Percentiles rank a stretch among this genome's conserved stretches.
phyloP scores from a whole-genome alignment of 2,329 filamentous ascomycete genomes.

The Neonectria faginata region DNA sequence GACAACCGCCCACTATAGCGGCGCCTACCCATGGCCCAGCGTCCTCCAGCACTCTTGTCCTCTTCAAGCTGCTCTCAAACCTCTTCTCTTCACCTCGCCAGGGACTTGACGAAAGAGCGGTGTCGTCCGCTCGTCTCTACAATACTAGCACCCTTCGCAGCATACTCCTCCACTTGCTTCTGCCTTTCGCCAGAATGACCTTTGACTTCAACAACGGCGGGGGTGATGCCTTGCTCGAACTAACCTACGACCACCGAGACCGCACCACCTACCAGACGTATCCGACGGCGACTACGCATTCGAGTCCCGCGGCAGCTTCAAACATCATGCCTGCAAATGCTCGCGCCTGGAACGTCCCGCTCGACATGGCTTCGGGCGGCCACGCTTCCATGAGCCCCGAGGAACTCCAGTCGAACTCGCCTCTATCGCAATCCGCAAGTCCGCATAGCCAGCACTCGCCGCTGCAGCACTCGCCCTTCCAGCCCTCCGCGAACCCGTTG shows the following conservation, averaged over 20 bases:
- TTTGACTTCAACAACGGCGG: slow-evolving; percentile 70
- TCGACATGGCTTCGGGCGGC: slow-evolving; percentile 63
- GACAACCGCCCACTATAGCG: slow-evolving; percentile 45
- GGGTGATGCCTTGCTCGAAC: slow-evolving; percentile 71
- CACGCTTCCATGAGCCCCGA: slow-evolving; percentile 64
- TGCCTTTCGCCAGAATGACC: slow-evolving; percentile 60
- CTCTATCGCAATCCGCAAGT: slow-evolving; percentile 64
- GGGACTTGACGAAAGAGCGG: slow-evolving; percentile 58
- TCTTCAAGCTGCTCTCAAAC: slow-evolving; percentile 46
- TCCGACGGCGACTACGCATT: slow-evolving; percentile 46
- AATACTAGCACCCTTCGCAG: slow-evolving; percentile 51
- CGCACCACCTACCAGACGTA: slow-evolving; percentile 57
- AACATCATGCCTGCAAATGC: slow-evolving; percentile 52
- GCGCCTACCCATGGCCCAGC: slow-evolving; percentile 42
- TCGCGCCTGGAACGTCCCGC: slow-evolving; percentile 62
- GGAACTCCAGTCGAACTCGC: slow-evolving; percentile 61
- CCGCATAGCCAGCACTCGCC: slow-evolving; percentile 63
- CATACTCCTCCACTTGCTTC: slow-evolving; percentile 48
- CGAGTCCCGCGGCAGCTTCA: slow-evolving; percentile 49
- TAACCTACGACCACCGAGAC: slow-evolving; percentile 70
- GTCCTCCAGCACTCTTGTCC: slow-evolving; percentile 44
- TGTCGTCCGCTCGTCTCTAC: slow-evolving; percentile 55
- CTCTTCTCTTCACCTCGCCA: slow-evolving; percentile 45
- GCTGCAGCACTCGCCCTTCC: slow-evolving; percentile 67
- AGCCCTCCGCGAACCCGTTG: slow-evolving; percentile 63